Percentiles rank a stretch among this genome's conserved stretches.
These are phyloP conservation scores for Thalassiosira profunda DNA, from an alignment of 108 stramenopile species.

Conservation along the genomic window DNA sequence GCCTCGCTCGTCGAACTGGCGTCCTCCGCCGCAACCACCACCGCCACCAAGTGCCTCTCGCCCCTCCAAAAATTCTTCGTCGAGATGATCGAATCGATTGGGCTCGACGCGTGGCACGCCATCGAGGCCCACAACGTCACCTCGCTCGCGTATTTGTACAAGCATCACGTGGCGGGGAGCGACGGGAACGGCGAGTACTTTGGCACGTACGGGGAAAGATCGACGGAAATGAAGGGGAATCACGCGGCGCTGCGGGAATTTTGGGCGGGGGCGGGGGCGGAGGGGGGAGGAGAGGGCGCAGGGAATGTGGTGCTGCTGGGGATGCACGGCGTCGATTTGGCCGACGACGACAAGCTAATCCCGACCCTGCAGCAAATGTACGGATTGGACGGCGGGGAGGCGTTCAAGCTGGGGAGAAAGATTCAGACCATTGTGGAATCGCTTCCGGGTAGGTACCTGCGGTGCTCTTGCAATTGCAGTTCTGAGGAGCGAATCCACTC, in stretches of 20 bases:
- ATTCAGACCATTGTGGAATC: constrained; percentile 22
- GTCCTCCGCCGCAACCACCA: no score
- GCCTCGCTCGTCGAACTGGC: no score
- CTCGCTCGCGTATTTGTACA: constrained; percentile 38
- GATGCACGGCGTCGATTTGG: constrained; percentile 36
- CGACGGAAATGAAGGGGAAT: constrained; percentile 38
- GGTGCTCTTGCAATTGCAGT: no score
- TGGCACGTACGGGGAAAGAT: constrained; percentile 29
- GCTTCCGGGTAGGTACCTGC: constrained; percentile 25
- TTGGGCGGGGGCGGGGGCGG: no score
- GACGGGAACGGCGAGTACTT: constrained; percentile 37
- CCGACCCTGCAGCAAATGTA: constrained; percentile 35
- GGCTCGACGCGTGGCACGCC: constrained; percentile 1
- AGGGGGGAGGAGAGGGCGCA: no score
- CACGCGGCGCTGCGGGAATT: constrained; percentile 12
- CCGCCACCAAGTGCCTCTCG: constrained; percentile 11
- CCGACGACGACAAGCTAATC: constrained; percentile 2
- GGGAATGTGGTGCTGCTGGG: constrained; percentile 30
- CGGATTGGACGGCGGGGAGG: constrained; percentile 1
- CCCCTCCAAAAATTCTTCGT: constrained; percentile 34
- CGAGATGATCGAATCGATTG: constrained; percentile 20
- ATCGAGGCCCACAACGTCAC: constrained; percentile 35
- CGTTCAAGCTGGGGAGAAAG: constrained; percentile 5
- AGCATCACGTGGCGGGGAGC: constrained; percentile 24
- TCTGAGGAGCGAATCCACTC: no score